Evolutionary conservation across 176 grass and related monocot species (phyloP), one percentile per base, ranked within the genome.

Genomic region (Rhynchospora tenuis): DNA sequence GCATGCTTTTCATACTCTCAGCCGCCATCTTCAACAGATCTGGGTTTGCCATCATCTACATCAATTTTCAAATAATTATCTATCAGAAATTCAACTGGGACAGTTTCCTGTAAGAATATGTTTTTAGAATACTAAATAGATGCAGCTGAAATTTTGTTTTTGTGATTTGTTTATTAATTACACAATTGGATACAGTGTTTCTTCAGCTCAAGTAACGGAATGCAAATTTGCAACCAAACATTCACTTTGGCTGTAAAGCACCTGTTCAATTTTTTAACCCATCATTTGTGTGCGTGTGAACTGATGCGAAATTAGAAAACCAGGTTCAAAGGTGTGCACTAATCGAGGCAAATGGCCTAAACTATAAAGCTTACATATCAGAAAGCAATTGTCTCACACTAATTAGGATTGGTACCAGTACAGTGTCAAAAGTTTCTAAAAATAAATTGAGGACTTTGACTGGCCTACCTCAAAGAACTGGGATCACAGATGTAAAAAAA

Each of bases 31-130:
- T 99, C 64, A 99, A 4, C 20, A 99, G 84, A 58, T 95, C 88
- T 16, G 96, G 96, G 46, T 99, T 99, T 48, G 93, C 88, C 93
- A 99, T 95, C 83, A 99, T 56, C 96, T 99, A 89, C 83, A 93
- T 15, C 16, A 28, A 80, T 50, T 67, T 43, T 51, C 8, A 55
- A 76, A 46, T 54, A 15, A 31, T 76, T 10, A 26, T 0, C 15
- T 0, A 76, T 76, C 14, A 27, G 48, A 43, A 70, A 31, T 70
- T 38, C 28, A 67, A 38, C 29, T 16, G 7, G 64, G 14, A 20
- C 44, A 38, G 17, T 64, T 9, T 70, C 3, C 44, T 17, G 6
- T 44, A 10, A 69, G 2, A 9, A 15, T 17, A 44, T 45, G 33
- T n/a, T 70, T 67, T 38, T 29, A 31, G 28, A 7, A 67, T 67